These are phyloP conservation scores for Mycena chlorophos DNA, from an alignment of 768 basidiomycete genomes.

Conservation along the genomic window DNA sequence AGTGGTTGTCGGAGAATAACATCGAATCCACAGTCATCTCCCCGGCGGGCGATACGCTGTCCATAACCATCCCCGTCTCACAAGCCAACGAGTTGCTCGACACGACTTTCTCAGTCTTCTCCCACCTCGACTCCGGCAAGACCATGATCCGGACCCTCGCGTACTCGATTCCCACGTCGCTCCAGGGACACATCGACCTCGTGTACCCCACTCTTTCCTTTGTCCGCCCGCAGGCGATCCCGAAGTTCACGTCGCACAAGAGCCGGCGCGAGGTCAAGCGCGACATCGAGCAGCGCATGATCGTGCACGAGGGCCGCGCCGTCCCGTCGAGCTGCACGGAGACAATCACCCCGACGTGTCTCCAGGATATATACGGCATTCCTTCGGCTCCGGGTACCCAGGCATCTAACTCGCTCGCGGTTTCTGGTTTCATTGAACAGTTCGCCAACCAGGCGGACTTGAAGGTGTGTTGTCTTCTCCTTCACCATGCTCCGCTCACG, in stretches of 20 bases:
- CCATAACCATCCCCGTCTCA: slow-evolving; percentile 30
- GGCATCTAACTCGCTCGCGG: slow-evolving; percentile 19
- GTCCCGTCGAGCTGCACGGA: neutral
- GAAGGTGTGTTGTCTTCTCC: neutral
- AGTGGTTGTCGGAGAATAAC: slow-evolving; percentile 45
- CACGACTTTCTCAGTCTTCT: slow-evolving; percentile 37
- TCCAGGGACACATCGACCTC: slow-evolving; percentile 30
- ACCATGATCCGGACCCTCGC: slow-evolving; percentile 33
- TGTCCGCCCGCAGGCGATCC: slow-evolving; percentile 15
- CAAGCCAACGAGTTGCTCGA: slow-evolving; percentile 35
- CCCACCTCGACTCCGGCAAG: slow-evolving; percentile 28
- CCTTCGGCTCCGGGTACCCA: slow-evolving; percentile 30
- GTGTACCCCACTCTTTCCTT: slow-evolving; percentile 37
- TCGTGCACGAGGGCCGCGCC: neutral
- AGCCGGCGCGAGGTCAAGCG: neutral
- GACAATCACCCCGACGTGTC: neutral
- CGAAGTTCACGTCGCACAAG: slow-evolving; percentile 19
- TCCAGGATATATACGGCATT: slow-evolving; percentile 28
- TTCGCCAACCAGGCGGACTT: neutral
- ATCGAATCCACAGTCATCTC: slow-evolving; percentile 30
- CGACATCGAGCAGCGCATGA: neutral
- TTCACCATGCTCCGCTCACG: neutral
- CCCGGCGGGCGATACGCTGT: slow-evolving; percentile 40
- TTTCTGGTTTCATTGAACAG: neutral
- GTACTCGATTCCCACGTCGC: slow-evolving; percentile 36